Conservation (phyloP, 2,329 filamentous ascomycete species). For the Ceratocystis alfenasii region DNA sequence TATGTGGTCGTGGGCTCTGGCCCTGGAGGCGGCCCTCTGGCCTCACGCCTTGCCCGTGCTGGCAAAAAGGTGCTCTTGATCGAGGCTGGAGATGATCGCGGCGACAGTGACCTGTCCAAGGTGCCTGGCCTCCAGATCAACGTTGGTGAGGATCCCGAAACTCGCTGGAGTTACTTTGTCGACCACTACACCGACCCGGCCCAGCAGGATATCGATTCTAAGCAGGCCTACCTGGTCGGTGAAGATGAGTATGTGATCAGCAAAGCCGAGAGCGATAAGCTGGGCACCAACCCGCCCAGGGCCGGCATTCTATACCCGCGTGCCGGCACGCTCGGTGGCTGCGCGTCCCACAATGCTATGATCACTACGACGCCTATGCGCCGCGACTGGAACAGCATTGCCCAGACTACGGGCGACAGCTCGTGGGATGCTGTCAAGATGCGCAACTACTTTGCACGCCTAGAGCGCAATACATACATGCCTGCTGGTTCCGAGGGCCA, state of each 20-base stretch:
- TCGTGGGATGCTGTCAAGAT: conserved; percentile 34
- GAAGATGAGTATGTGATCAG: conserved; percentile 17
- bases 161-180: conserved; percentile 48
- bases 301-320: conserved; percentile 32
- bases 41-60: conserved; percentile 43
- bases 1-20: conserved; percentile 50
- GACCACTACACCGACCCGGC: conserved; percentile 40
- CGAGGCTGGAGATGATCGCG: conserved; percentile 47
- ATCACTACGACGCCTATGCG: conserved; percentile 28
- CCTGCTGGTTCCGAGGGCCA: conserved; percentile 32
- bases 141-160: conserved; percentile 27
- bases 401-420: conserved; percentile 33
- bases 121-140: conserved; percentile 27
- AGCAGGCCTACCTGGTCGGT: conserved; percentile 28
- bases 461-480: conserved; percentile 36
- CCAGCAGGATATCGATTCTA: conserved; percentile 35
- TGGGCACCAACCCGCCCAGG: conserved; percentile 25
- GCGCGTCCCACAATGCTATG: conserved; percentile 29
- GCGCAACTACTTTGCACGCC: conserved; percentile 32
- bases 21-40: conserved; percentile 43
- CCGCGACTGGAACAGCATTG: conserved; percentile 32
- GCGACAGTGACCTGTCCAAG: conserved; percentile 27
- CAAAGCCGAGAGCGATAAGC: conserved; percentile 16
- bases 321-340: conserved; percentile 31
- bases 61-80: conserved; percentile 47